phyloP scores from a whole-genome alignment of 164 flowering plant species.

The Piper betle region DNA sequence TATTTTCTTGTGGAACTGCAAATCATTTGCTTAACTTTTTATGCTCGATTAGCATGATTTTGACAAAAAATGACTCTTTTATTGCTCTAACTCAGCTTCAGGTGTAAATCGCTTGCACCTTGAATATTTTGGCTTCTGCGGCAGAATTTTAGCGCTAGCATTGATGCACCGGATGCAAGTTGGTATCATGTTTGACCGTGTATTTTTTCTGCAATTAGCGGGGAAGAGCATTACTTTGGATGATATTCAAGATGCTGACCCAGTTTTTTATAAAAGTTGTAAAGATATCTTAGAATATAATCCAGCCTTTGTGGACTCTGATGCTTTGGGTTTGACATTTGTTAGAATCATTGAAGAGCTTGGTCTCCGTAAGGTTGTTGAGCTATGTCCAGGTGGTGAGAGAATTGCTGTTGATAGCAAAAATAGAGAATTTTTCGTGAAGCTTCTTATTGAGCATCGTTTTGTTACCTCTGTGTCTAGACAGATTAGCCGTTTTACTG shows the following conservation, averaged over 20 bases:
- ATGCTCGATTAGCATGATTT: background rate
- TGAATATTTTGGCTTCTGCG: slow-evolving; percentile 65
- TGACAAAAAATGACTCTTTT: slow-evolving; percentile 1
- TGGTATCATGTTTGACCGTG: slow-evolving; percentile 70
- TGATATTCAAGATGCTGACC: slow-evolving; percentile 82
- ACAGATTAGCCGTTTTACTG: slow-evolving; percentile 49
- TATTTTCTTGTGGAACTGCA: background rate
- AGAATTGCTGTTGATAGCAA: slow-evolving; percentile 45
- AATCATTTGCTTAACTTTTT: too few species aligned
- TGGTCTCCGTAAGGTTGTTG: slow-evolving; percentile 54
- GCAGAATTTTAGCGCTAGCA: slow-evolving; percentile 78
- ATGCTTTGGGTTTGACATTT: slow-evolving; percentile 80
- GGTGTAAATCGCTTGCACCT: slow-evolving; percentile 73
- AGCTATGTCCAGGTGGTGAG: slow-evolving; percentile 69
- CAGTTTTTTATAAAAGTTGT: slow-evolving; percentile 65
- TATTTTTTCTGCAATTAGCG: slow-evolving; percentile 69
- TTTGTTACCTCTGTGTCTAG: slow-evolving; percentile 53
- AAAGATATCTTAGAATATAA: slow-evolving; percentile 78
- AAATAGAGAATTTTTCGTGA: slow-evolving; percentile 60
- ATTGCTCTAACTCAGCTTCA: slow-evolving; percentile 52
- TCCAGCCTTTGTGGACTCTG: slow-evolving; percentile 59
- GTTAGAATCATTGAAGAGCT: slow-evolving; percentile 70
- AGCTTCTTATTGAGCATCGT: slow-evolving; percentile 51
- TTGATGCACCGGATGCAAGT: slow-evolving; percentile 85
- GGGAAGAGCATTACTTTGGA: slow-evolving; percentile 48